A percentile compares a stretch with the other conserved stretches of the same genome.
phyloP scores from a whole-genome alignment of 352 stramenopile genomes.

The Phytophthora ohioensis region DNA sequence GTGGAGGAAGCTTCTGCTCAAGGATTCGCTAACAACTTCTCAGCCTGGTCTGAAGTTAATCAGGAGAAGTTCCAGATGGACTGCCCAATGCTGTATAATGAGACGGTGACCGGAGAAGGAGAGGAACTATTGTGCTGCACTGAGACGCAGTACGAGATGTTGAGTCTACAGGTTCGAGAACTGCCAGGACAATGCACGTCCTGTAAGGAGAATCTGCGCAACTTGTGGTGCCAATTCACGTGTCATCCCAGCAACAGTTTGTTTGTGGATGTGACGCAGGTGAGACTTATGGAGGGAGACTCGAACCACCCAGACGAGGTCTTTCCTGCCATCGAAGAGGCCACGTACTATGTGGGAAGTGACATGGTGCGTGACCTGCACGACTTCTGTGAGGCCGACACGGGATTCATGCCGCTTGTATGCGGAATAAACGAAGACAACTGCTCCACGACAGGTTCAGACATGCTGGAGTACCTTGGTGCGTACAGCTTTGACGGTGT shows the following conservation, averaged over 20 bases:
- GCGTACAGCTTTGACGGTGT: conserved; percentile 73
- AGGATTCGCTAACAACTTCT: conserved; percentile 80
- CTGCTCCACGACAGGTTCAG: conserved; percentile 64
- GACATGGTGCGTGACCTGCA: conserved; percentile 79
- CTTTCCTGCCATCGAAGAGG: conserved; percentile 75
- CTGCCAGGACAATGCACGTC: conserved; percentile 66
- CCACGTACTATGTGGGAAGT: conserved; percentile 72
- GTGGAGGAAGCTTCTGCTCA: conserved; percentile 60
- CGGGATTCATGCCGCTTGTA: conserved; percentile 53
- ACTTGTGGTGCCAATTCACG: conserved; percentile 84
- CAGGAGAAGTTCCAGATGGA: conserved; percentile 72
- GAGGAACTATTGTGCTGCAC: conserved; percentile 81
- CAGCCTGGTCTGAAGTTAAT: conserved; percentile 65
- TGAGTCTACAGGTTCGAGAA: conserved; percentile 70
- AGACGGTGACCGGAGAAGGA: conserved; percentile 52
- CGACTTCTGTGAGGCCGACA: conserved; percentile 72
- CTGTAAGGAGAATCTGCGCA: conserved; percentile 80
- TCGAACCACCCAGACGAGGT: conserved; percentile 51
- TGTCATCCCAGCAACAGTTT: conserved; percentile 84
- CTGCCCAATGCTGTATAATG: conserved; percentile 76
- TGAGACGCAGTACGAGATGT: conserved; percentile 70
- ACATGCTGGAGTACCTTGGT: conserved; percentile 66
- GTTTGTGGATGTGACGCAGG: conserved; percentile 77
- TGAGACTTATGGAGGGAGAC: conserved; percentile 69
- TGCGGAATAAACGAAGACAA: conserved; percentile 55